Evolutionary conservation across 495 filamentous ascomycete genomes (phyloP).

Genomic region (Acidiella bohemica): DNA sequence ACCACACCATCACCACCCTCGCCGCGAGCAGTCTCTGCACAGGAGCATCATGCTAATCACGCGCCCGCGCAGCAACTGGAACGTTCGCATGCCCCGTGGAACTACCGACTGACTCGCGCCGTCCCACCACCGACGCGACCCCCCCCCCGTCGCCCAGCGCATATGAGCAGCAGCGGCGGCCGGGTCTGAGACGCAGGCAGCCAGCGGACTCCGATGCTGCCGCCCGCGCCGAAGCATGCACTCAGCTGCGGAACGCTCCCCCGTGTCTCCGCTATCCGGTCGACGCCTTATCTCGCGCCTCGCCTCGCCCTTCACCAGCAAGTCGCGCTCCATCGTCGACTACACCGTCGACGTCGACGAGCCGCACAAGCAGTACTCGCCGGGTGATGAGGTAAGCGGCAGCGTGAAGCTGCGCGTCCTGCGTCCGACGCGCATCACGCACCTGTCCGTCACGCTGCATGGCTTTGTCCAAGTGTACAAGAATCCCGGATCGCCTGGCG

Average conservation of each 20-base stretch:
- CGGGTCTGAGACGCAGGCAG: slow-evolving; percentile 4
- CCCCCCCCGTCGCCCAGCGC: no score
- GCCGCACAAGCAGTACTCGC: slow-evolving; percentile 72
- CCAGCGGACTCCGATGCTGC: slow-evolving; percentile 1
- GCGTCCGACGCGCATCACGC: slow-evolving; percentile 75
- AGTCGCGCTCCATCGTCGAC: slow-evolving; percentile 63
- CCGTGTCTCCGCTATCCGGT: slow-evolving; percentile 17
- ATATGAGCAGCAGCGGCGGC: no score
- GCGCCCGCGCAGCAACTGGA: no score
- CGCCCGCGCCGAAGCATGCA: slow-evolving; percentile 22
- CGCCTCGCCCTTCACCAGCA: slow-evolving; percentile 44
- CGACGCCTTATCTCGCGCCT: slow-evolving; percentile 44
- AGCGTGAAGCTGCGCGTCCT: slow-evolving; percentile 67
- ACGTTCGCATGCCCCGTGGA: no score
- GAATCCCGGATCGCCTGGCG: slow-evolving; percentile 51
- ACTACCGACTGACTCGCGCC: no score
- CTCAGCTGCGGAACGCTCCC: slow-evolving; percentile 21
- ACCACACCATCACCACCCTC: no score
- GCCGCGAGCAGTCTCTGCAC: no score
- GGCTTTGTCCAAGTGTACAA: slow-evolving; percentile 83
- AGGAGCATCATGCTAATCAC: no score
- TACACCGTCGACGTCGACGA: slow-evolving; percentile 73
- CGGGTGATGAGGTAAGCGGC: slow-evolving; percentile 53
- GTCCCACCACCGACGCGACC: no score
- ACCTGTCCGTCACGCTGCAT: slow-evolving; percentile 75